phyloP scores from a whole-genome alignment of 345 rosid species.

The Zanthoxylum bungeanum region DNA sequence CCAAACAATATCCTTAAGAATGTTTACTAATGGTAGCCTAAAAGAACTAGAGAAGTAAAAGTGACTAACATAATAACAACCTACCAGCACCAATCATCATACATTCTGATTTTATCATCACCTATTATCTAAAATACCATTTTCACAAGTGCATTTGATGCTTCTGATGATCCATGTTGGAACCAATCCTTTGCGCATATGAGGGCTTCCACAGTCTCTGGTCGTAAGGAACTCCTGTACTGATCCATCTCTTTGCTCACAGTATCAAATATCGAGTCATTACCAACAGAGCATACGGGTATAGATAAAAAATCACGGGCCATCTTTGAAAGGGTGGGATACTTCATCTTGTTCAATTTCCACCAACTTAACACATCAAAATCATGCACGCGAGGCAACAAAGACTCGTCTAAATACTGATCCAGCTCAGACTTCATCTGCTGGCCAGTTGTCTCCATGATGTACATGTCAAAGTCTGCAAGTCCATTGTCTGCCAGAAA shows the following conservation, averaged over 20 bases:
- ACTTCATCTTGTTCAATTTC: constrained; percentile 81
- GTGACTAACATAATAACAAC: constrained; percentile 15
- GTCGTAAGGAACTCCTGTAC: constrained; percentile 70
- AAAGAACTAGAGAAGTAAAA: background rate
- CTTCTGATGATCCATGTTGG: constrained; percentile 35
- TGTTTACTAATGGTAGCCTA: constrained; percentile 18
- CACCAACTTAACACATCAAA: constrained; percentile 89
- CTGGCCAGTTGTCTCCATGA: constrained; percentile 71
- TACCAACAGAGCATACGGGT: constrained; percentile 55
- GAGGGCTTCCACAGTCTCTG: constrained; percentile 86
- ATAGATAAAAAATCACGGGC: constrained; percentile 75
- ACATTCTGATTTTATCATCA: constrained; percentile 2
- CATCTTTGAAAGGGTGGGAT: constrained; percentile 83
- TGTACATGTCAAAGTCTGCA: constrained; percentile 74
- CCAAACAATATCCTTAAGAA: constrained; percentile 11
- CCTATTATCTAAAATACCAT: constrained; percentile 45
- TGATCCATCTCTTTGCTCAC: constrained; percentile 55
- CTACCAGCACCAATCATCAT: constrained; percentile 22
- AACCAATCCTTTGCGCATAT: constrained; percentile 91
- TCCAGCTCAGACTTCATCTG: constrained; percentile 82
- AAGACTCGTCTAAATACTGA: constrained; percentile 78
- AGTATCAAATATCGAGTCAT: constrained; percentile 57
- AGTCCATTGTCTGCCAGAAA: constrained; percentile 58
- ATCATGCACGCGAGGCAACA: constrained; percentile 72
- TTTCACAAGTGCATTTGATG: constrained; percentile 47